A percentile compares a stretch with the other conserved stretches of the same genome.
phyloP scores from a whole-genome alignment of 495 filamentous ascomycete species.

The Daldinia concentrica region DNA sequence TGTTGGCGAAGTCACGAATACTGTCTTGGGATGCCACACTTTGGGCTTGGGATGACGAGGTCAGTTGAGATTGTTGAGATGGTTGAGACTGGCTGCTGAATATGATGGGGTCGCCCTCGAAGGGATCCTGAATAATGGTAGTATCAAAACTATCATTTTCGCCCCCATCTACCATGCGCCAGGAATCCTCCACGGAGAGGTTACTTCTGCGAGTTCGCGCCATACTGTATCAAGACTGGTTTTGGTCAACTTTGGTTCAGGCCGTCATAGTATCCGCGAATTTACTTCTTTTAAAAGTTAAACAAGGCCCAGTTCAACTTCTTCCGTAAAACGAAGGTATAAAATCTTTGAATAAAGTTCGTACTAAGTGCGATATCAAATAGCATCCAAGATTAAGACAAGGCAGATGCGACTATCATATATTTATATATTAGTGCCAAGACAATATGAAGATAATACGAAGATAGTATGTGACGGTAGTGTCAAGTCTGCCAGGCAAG shows the following conservation, averaged over 20 bases:
- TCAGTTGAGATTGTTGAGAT: constrained; percentile 40
- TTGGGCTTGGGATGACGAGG: constrained; percentile 45
- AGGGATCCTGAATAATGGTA: constrained; percentile 48
- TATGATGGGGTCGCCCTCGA: constrained; percentile 51
- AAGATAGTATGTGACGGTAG: neutral
- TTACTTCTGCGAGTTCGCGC: constrained; percentile 25
- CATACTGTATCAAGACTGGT: constrained; percentile 19
- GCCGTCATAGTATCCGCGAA: constrained; percentile 14
- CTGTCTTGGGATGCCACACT: constrained; percentile 56
- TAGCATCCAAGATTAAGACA: neutral
- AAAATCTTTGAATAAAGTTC: constrained; percentile 1
- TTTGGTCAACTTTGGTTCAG: constrained; percentile 11
- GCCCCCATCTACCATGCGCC: constrained; percentile 61
- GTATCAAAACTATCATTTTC: constrained; percentile 63
- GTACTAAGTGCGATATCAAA: neutral
- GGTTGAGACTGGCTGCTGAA: constrained; percentile 54
- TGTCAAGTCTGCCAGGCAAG: neutral
- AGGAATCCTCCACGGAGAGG: constrained; percentile 54
- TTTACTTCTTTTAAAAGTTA: neutral
- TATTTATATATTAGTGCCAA: constrained; percentile 31
- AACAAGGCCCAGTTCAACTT: constrained; percentile 4
- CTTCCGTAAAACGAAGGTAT: neutral
- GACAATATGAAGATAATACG: constrained; percentile 1
- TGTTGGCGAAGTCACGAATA: constrained; percentile 54
- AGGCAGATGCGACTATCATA: constrained; percentile 26